Base-by-base conservation (phyloP, 257 asterid species). In the Hygrophila difformis region DNA sequence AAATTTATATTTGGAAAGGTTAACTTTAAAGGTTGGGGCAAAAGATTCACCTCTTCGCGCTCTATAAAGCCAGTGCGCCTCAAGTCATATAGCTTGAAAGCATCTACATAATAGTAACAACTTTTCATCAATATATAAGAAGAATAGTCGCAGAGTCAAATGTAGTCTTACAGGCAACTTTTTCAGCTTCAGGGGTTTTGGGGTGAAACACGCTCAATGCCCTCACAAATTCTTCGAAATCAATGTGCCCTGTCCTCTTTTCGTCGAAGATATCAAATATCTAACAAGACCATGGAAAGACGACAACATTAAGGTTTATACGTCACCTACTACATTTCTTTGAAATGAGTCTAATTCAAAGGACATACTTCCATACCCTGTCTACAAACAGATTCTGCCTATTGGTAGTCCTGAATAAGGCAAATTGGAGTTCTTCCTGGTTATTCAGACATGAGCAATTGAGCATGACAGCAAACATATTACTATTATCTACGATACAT, bases 151-250 rank as follows among this genome's bases (percentile, higher is more conserved):
- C n/a, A n/a, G n/a, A n/a, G n/a, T n/a, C n/a, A n/a, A n/a, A 12
- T 23, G 10, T 9, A n/a, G 18, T 31, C 62, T 59, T 56, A 66
- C 72, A 19, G 20, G 63, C 37, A 20, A 66, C 47, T 56, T 66
- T 66, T 47, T 60, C 68, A 20, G 67, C 54, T 44, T 29, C 56
- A 16, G 67, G 49, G 28, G 72, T 52, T 28, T 51, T 66, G 2
- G 72, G 72, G 35, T 66, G 73, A 44, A 60, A 66, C 28, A 55
- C 28, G 43, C 52, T 60, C 33, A 66, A 35, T 7, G 68, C 12
- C 4, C 46, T 43, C 6, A 60, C 46, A 24, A 66, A 55, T 26
- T 66, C 73, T 38, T 55, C 67, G 34, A 66, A 66, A 36, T 66
- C 73, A 40, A 66, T 55, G 3, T 21, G 49, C 1, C 73, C 73